phyloP scores from a whole-genome alignment of 208 protist genomes.

The Leishmania mexicana region DNA sequence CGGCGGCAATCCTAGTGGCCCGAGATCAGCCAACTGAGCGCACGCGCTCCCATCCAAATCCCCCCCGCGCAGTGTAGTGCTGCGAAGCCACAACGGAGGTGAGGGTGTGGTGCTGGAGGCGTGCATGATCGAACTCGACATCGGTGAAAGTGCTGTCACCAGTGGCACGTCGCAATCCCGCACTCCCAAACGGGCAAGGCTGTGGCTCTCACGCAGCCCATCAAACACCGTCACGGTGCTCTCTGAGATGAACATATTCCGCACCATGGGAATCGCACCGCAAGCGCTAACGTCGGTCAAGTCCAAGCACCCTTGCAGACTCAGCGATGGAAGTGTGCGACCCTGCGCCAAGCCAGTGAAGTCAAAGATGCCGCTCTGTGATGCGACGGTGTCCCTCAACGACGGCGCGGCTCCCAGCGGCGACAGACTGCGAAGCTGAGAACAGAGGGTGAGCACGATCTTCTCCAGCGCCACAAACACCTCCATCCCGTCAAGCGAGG shows the following conservation, averaged over 20 bases:
- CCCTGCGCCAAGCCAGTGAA: constrained; percentile 26
- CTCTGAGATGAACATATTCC: constrained; percentile 30
- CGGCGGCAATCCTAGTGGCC: constrained; percentile 17
- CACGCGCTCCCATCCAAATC: constrained; percentile 24
- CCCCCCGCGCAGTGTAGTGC: constrained; percentile 10
- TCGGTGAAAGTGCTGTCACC: constrained; percentile 4
- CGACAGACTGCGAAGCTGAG: constrained; percentile 19
- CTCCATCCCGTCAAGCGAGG: constrained; percentile 17
- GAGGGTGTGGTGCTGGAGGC: constrained; percentile 18
- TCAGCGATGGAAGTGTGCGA: constrained; percentile 20
- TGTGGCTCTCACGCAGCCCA: constrained; percentile 24
- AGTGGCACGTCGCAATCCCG: constrained; percentile 26
- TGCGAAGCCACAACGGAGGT: constrained; percentile 21
- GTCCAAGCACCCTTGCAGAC: constrained; percentile 29
- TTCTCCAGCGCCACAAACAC: constrained; percentile 16
- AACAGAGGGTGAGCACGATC: constrained; percentile 12
- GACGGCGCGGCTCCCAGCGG: constrained; percentile 12
- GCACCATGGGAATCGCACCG: constrained; percentile 25
- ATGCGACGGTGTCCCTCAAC: constrained; percentile 22
- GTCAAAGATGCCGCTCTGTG: constrained; percentile 29
- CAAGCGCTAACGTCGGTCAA: constrained; percentile 28
- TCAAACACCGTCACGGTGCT: constrained; percentile 28
- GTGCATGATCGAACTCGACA: constrained; percentile 21
- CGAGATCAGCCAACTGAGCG: constrained; percentile 18
- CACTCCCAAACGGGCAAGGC: constrained; percentile 15